Evolutionary conservation across 768 basidiomycete genomes (phyloP), one percentile per base, ranked within the genome.

Genomic region (Collybia nuda): DNA sequence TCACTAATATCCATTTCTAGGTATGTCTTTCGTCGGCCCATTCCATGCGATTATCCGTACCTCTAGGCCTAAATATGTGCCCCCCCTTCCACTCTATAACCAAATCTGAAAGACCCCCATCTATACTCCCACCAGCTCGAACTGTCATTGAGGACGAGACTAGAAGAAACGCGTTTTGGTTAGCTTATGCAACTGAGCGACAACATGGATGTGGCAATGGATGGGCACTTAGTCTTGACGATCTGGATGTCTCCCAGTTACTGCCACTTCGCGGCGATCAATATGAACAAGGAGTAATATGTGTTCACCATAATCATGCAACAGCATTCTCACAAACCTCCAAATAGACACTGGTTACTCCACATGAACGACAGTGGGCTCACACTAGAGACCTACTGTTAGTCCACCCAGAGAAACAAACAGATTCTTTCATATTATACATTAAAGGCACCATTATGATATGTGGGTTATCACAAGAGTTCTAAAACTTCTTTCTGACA

Each of bases 121-220:
- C 85, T 6, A 77, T 89, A 45, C 61, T 89, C 14, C 71, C 76
- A 0, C 72, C 81, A 2, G 80, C 86, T n/a, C 72, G 73, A 39
- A 83, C 77, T 26, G 76, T 81, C 1, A 69, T 84, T 6, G 88
- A 90, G 62, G 85, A 86, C 28, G 89, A 90, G 64, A 80, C 72
- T 36, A 75, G 89, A 44, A 74, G 87, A 48, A 90, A 90, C 57
- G 73, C 80, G 1, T 88, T 89, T 58, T 91, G 88, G 82, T 59
- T 86, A 40, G 82, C 85, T 7, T 90, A 89, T 62, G 75, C 82
- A 5, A 71, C 76, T 40, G 88, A 90, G 56, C 80, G 88, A 22
- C 77, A 84, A 53, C 79, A 82, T 49, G 82, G 85, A 5, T 78
- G 77, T 52, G 80, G 81, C 26, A 88, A 87, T 56, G 84, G 83